Percentiles rank a stretch among this genome's conserved stretches.
Evolutionary conservation across 2,329 filamentous ascomycete genomes (phyloP).

Genomic region (Arthrobotrys sphaeroides): DNA sequence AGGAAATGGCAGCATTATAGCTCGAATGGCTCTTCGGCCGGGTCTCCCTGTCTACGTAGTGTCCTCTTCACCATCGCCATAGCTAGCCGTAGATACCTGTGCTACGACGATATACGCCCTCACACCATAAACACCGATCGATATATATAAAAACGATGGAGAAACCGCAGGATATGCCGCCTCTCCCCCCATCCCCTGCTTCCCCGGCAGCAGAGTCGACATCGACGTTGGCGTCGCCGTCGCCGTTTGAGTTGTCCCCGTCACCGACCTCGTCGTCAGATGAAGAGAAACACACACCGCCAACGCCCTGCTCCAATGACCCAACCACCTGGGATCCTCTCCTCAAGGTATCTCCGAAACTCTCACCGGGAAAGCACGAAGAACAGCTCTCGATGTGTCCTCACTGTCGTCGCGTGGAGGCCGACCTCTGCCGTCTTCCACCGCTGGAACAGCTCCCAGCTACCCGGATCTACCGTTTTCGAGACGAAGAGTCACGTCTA

Average conservation of each 20-base stretch:
- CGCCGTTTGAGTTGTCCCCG: background rate
- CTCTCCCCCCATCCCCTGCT: background rate
- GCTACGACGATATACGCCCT: too few species aligned
- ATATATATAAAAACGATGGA: background rate
- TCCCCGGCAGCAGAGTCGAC: background rate
- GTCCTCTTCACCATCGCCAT: conserved; percentile 3
- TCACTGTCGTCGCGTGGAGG: conserved; percentile 45
- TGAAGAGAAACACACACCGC: background rate
- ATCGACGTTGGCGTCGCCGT: background rate
- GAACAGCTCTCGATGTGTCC: conserved; percentile 41
- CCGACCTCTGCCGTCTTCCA: conserved; percentile 34
- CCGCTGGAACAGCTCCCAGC: conserved; percentile 34
- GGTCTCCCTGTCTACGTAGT: background rate
- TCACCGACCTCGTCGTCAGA: background rate
- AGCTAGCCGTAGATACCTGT: too few species aligned
- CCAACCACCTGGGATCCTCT: conserved; percentile 18
- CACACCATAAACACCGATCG: too few species aligned
- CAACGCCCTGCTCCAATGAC: background rate
- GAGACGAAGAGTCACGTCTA: conserved; percentile 42
- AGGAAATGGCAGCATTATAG: background rate
- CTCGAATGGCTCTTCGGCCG: background rate
- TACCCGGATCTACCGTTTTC: conserved; percentile 37
- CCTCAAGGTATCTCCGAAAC: conserved; percentile 6
- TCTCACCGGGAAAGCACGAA: background rate
- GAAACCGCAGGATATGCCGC: background rate